Evolutionary conservation across 768 basidiomycete genomes (phyloP).

Genomic region (Russula earlei): DNA sequence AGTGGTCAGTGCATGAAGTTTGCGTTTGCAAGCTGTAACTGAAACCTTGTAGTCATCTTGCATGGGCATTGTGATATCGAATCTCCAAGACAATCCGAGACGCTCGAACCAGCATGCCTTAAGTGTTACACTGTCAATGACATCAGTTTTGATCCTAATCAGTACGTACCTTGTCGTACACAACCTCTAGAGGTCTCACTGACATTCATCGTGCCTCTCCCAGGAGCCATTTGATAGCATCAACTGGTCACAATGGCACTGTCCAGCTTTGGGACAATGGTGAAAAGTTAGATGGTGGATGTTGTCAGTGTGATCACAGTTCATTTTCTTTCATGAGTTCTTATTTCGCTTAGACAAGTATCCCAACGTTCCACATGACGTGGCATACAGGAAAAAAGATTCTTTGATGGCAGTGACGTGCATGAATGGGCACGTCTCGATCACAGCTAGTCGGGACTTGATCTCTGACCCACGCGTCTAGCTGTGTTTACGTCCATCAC

Average conservation of each 20-base stretch:
- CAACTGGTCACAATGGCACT: slow-evolving; percentile 13
- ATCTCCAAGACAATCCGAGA: not conserved
- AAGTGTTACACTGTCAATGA: slow-evolving; percentile 18
- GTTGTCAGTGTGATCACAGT: not conserved
- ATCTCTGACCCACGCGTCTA: not conserved
- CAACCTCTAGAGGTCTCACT: not conserved
- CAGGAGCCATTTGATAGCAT: slow-evolving; percentile 11
- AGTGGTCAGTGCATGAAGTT: not conserved
- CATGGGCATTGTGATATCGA: slow-evolving; percentile 12
- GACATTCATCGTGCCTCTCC: too few species aligned
- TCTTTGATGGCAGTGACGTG: slow-evolving; percentile 14
- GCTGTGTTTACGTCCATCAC: slow-evolving; percentile 8
- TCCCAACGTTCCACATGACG: slow-evolving; percentile 9
- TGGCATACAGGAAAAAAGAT: slow-evolving; percentile 8
- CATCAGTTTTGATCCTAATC: slow-evolving; percentile 18
- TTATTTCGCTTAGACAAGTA: slow-evolving; percentile 7
- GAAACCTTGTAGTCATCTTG: slow-evolving; percentile 7
- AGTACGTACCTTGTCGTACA: slow-evolving; percentile 1
- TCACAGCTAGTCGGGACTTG: not conserved
- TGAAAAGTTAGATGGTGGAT: not conserved
- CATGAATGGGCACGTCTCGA: slow-evolving; percentile 11
- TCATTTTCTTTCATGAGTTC: not conserved
- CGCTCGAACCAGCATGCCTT: not conserved
- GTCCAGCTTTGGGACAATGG: slow-evolving; percentile 13
- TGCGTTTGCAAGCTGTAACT: not conserved